phyloP scores from a whole-genome alignment of 2,329 filamentous ascomycete genomes.

The Reticulascus tulasneorum region DNA sequence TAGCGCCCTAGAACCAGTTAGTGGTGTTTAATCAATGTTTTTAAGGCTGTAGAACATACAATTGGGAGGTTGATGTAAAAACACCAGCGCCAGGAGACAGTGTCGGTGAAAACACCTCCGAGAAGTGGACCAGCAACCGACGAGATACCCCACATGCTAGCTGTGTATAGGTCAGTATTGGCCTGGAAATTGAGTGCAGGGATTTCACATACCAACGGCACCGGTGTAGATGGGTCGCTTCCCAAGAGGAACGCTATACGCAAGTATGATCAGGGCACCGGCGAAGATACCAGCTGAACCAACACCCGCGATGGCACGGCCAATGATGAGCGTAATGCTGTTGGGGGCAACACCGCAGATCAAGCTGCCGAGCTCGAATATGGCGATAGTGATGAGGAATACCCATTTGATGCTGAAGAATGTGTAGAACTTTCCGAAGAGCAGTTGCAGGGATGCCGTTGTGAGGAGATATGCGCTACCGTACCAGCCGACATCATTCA shows the following conservation, averaged over 20 bases:
- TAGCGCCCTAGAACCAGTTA: slow-evolving; percentile 22
- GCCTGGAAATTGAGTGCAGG: no score
- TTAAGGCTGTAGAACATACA: slow-evolving; percentile 15
- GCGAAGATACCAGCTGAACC: slow-evolving; percentile 44
- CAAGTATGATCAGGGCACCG: slow-evolving; percentile 38
- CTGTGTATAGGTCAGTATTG: no score
- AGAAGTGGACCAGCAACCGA: slow-evolving; percentile 29
- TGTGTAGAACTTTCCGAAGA: slow-evolving; percentile 39
- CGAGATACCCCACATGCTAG: slow-evolving; percentile 45
- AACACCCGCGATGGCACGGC: slow-evolving; percentile 29
- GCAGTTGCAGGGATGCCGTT: slow-evolving; percentile 33
- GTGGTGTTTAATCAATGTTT: background rate
- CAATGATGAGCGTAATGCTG: slow-evolving; percentile 29
- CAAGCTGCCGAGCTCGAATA: slow-evolving; percentile 41
- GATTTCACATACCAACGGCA: no score
- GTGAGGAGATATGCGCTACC: slow-evolving; percentile 40
- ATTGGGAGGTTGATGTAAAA: slow-evolving; percentile 38
- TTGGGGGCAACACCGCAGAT: slow-evolving; percentile 32
- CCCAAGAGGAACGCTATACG: slow-evolving; percentile 29
- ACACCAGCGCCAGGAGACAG: slow-evolving; percentile 35
- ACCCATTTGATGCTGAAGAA: slow-evolving; percentile 40
- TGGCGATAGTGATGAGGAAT: slow-evolving; percentile 30
- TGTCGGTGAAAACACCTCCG: slow-evolving; percentile 30
- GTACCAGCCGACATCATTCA: slow-evolving; percentile 49
- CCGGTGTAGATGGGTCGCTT: slow-evolving; percentile 33